Base-by-base conservation (phyloP, 2,329 filamentous ascomycete species). In the Lizonia empirigonia region DNA sequence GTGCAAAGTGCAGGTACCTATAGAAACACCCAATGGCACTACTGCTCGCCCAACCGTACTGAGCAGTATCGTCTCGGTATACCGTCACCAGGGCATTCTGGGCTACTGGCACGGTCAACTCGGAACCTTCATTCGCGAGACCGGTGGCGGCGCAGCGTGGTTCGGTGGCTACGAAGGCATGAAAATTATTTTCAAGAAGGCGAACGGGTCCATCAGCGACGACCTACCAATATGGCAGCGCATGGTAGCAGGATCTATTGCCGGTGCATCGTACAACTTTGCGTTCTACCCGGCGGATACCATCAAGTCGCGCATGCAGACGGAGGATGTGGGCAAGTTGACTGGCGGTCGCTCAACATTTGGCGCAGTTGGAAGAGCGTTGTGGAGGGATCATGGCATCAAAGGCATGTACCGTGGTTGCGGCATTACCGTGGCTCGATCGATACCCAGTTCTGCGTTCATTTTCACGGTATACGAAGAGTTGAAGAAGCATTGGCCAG, bases 281-380 rank as follows among this genome's bases (percentile, higher is more conserved):
- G 77, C 96, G 18, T 97, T 97, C 79, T 99, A 94, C 72, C 94
- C 94, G 0, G 94, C 94, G 40, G 94, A 99, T 72, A 99, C 94
- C 0, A 88, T 99, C 78, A 99, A 99, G 77, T 95, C 90, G 15
- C 86, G 93, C 38, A 96, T 99, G 87, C 94, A 99, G 76, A 99
- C 94, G 0, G 83, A 88, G 44, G 87, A 91, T 5, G 78, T 90
- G 34, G 82, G 81, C 24, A 77, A 74, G 10, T 62, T 79, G 7
- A 75, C 78, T 18, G 78, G 77, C 2, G 75, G 77, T 47, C 81
- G 82, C 44, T 82, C 82, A 33, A 87, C 85, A 0, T 97, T 99
- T 67, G 83, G 81, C 76, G 78, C 81, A 29, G 91, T 95, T 53
- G 85, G 86, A 0, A 81, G 76, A 50, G 80, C 84, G 13, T 75